Evolutionary conservation across 2,329 filamentous ascomycete species (phyloP), one percentile per base, ranked within the genome.

Genomic region (Pyricularia pennisetigena): DNA sequence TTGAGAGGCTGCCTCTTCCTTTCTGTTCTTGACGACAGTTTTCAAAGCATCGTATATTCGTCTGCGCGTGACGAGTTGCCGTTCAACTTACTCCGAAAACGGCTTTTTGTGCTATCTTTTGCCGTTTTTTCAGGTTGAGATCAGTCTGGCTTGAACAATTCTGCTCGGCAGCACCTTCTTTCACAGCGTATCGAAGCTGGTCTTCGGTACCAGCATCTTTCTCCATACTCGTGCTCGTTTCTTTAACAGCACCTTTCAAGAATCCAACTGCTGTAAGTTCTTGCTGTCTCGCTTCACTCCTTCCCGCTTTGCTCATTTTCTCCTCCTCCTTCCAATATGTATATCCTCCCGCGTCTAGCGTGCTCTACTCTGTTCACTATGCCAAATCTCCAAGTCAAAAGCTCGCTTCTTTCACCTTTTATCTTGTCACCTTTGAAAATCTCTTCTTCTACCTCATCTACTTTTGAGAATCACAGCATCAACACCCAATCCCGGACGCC

Each of bases 401-500:
- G 66, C 68, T 67, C 68, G 29, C 63, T 3, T 7, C 3, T 28
- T 62, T 23, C 12, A 14, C 59, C 35, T 23, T 26, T 26, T 26
- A 59, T 29, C 24, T 29, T 20, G 9, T 16, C 9, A 62, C 41
- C 64, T 57, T 20, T 24, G 16, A 24, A 29, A 8, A 57, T 23
- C 20, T 29, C 65, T 9, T 61, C 64, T 28, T 62, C 41, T 49
- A 26, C 68, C 70, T 68, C 70, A 69, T 68, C 68, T 69, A 69
- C 29, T 71, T 63, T 69, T 68, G 70, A 69, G 71, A 59, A 59
- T 72, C 70, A 70, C 64, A 72, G 67, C 69, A 70, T 71, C 67
- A 67, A 68, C 70, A 70, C 70, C 67, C 41, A 61, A 28, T 74
- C 76, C 77, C 79, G 78, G 84, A 78, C 82, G 85, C 82, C 78